Conservation (phyloP, 345 rosid genomes). For the Cardiospermum halicacabum region DNA sequence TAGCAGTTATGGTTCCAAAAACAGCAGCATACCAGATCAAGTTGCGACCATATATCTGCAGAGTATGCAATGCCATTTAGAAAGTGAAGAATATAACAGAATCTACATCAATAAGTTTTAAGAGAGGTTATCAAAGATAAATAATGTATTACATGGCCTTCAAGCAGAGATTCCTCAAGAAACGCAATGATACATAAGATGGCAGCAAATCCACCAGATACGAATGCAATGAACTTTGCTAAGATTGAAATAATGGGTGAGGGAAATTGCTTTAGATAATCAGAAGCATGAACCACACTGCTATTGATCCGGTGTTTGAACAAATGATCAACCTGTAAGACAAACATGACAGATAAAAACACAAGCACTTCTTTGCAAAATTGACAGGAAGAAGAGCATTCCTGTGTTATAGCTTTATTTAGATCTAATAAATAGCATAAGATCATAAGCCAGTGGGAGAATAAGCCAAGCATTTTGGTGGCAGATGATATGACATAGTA, state of each 20-base stretch:
- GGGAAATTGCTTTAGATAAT: constrained; percentile 87
- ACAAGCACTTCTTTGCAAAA: constrained; percentile 1
- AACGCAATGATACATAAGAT: constrained; percentile 91
- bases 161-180: constrained; percentile 95
- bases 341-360: constrained; percentile 11
- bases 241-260: constrained; percentile 83
- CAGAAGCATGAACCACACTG: constrained; percentile 79
- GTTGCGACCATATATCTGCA: constrained; percentile 96
- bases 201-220: constrained; percentile 98
- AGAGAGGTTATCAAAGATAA: constrained; percentile 7
- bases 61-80: constrained; percentile 9
- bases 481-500: constrained; percentile 1
- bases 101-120: constrained; percentile 4
- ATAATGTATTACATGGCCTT: constrained; percentile 78
- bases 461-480: constrained; percentile 2
- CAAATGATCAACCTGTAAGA: constrained; percentile 87
- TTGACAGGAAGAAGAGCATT: not conserved
- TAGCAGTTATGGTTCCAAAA: constrained; percentile 93
- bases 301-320: constrained; percentile 95
- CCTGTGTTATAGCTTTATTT: not conserved
- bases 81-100: not conserved
- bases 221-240: constrained; percentile 93
- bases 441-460: not conserved
- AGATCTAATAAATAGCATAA: not conserved
- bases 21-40: constrained; percentile 98